A percentile compares a stretch with the other conserved stretches of the same genome.
Evolutionary conservation across 2,329 filamentous ascomycete species (phyloP).

Genomic region (Ophiostoma sp.): DNA sequence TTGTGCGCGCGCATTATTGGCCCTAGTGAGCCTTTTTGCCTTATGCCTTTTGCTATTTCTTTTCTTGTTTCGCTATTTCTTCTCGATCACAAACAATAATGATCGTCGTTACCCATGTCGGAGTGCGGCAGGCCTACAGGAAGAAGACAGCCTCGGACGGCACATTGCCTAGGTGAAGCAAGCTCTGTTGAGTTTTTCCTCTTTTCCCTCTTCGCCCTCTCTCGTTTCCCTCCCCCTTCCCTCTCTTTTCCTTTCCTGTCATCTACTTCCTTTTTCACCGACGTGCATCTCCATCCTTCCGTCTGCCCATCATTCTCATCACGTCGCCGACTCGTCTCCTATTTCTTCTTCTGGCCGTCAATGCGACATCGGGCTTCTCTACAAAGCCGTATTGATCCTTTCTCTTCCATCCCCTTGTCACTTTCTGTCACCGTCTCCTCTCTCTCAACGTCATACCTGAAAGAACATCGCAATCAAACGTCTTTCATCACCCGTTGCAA

Average conservation of each 20-base stretch:
- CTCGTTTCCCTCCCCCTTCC: neutral
- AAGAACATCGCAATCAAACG: neutral
- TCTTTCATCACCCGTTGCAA: neutral
- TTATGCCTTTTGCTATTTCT: neutral
- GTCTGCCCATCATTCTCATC: neutral
- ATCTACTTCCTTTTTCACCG: neutral
- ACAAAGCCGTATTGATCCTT: neutral
- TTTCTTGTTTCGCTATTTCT: neutral
- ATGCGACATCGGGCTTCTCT: neutral
- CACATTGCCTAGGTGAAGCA: constrained; percentile 8
- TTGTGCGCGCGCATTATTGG: constrained; percentile 1
- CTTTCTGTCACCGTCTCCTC: neutral
- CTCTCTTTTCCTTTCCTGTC: neutral
- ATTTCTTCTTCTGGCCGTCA: neutral
- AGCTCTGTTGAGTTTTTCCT: neutral
- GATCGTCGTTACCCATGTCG: neutral
- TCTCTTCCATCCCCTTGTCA: neutral
- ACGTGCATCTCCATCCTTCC: neutral
- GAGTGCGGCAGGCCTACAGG: neutral
- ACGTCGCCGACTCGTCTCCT: constrained; percentile 3
- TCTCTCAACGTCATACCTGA: constrained; percentile 7
- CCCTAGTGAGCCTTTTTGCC: no score
- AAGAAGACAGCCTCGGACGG: constrained; percentile 1
- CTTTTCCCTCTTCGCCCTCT: neutral
- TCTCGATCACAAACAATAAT: neutral